phyloP scores from a whole-genome alignment of 2,329 filamentous ascomycete species.

The Talaromyces amestolkiae region DNA sequence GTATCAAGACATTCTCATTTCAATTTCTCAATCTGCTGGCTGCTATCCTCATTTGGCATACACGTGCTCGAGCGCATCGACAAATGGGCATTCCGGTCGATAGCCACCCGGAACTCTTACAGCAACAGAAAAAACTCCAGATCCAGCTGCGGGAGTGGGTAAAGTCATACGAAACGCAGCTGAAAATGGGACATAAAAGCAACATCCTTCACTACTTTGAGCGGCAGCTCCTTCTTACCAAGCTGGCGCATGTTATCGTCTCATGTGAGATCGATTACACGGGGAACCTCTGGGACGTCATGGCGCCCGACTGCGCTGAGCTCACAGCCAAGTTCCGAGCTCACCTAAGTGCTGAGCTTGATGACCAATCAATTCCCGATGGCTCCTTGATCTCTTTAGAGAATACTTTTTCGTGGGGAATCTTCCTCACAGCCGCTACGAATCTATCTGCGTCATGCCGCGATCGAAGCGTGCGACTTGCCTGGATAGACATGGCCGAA shows the following conservation, averaged over 20 bases:
- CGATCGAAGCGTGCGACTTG: not conserved
- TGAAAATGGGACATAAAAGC: not conserved
- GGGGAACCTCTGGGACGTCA: not conserved
- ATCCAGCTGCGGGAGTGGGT: not conserved
- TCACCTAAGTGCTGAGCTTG: not conserved
- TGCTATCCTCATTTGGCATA: not conserved
- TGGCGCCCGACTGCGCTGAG: not conserved
- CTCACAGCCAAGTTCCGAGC: not conserved
- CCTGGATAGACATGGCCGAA: not conserved
- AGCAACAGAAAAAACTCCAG: not conserved
- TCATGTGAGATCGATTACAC: not conserved
- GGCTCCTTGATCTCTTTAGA: constrained; percentile 9
- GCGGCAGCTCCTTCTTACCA: not conserved
- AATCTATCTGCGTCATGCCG: not conserved
- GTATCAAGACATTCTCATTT: not conserved
- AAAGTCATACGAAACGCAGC: not conserved
- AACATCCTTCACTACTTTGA: not conserved
- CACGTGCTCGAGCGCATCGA: not conserved
- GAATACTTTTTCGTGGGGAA: not conserved
- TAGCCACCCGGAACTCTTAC: not conserved
- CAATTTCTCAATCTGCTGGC: not conserved
- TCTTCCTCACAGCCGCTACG: constrained; percentile 1
- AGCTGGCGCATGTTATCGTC: not conserved
- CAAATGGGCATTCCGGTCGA: not conserved
- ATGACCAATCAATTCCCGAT: not conserved